Evolutionary conservation across 108 stramenopile genomes (phyloP).

Genomic region (Nitzschia palea): DNA sequence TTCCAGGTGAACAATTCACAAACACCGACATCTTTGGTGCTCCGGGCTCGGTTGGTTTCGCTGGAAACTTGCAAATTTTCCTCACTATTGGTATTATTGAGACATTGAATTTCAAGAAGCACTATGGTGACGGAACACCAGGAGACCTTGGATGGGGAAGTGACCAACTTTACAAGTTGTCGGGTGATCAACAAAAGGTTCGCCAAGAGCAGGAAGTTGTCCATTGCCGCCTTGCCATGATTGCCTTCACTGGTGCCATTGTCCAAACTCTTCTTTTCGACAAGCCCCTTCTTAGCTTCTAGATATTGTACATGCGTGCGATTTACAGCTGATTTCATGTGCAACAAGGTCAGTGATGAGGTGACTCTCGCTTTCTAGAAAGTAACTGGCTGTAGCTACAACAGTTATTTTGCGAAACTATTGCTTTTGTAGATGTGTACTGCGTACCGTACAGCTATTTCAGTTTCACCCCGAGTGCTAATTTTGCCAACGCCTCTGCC

Average conservation of each 20-base stretch:
- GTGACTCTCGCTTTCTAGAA: too few relatives aligned
- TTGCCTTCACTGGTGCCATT: slow-evolving; percentile 81
- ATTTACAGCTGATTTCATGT: background rate
- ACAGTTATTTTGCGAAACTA: too few relatives aligned
- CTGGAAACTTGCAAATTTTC: slow-evolving; percentile 78
- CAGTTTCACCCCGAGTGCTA: background rate
- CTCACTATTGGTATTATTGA: slow-evolving; percentile 71
- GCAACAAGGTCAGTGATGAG: background rate
- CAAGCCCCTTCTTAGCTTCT: slow-evolving; percentile 55
- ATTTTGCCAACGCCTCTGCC: background rate
- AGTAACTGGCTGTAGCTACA: too few relatives aligned
- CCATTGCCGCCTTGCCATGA: slow-evolving; percentile 91
- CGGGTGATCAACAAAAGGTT: slow-evolving; percentile 38
- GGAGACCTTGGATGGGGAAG: slow-evolving; percentile 76
- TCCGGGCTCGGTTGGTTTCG: slow-evolving; percentile 67
- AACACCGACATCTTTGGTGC: slow-evolving; percentile 83
- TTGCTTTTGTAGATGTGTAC: too few relatives aligned
- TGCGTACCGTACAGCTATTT: too few relatives aligned
- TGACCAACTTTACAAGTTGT: slow-evolving; percentile 41
- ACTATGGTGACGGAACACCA: slow-evolving; percentile 73
- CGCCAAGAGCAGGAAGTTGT: slow-evolving; percentile 71
- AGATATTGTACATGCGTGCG: background rate
- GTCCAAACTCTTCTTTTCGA: slow-evolving; percentile 85
- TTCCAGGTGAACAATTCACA: slow-evolving; percentile 78
- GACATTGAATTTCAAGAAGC: slow-evolving; percentile 72